phyloP scores from a whole-genome alignment of 2,329 filamentous ascomycete genomes.

The Ophiocordyceps sinensis region DNA sequence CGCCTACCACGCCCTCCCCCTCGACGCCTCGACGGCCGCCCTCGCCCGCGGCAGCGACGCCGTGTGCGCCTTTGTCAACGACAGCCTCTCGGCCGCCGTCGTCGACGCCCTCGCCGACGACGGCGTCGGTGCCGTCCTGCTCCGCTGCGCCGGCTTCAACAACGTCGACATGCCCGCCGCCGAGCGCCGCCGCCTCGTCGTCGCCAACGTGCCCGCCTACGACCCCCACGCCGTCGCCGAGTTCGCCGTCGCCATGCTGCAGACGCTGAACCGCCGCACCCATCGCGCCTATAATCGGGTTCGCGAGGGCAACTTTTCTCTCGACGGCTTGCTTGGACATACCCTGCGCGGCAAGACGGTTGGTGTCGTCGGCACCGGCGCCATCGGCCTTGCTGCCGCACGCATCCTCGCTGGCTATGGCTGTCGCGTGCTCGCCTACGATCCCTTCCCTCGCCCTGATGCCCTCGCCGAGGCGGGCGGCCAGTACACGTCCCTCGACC shows the following conservation, averaged over 20 bases:
- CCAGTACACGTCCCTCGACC: slow-evolving; percentile 34
- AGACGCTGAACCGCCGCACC: slow-evolving; percentile 53
- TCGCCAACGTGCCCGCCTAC: slow-evolving; percentile 54
- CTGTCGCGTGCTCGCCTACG: slow-evolving; percentile 45
- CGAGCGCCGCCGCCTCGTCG: slow-evolving; percentile 38
- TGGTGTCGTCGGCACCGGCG: slow-evolving; percentile 49
- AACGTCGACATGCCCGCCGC: slow-evolving; percentile 47
- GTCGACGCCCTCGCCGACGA: slow-evolving; percentile 31
- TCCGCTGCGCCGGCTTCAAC: slow-evolving; percentile 57
- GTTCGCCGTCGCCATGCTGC: slow-evolving; percentile 52
- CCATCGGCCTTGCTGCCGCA: slow-evolving; percentile 48
- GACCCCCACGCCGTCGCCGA: slow-evolving; percentile 57
- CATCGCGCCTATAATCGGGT: slow-evolving; percentile 55
- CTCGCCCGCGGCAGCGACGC: slow-evolving; percentile 38
- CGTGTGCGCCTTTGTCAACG: slow-evolving; percentile 57
- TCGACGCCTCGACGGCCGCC: slow-evolving; percentile 38
- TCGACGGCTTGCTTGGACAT: slow-evolving; percentile 47
- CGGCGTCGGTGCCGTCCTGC: slow-evolving; percentile 43
- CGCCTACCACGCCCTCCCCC: slow-evolving; percentile 42
- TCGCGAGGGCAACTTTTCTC: slow-evolving; percentile 52
- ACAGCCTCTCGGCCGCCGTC: slow-evolving; percentile 35
- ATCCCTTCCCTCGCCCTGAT: slow-evolving; percentile 35
- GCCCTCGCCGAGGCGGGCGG: slow-evolving; percentile 35
- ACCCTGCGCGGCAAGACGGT: slow-evolving; percentile 52
- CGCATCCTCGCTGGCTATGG: slow-evolving; percentile 51